Conservation (phyloP, 2,329 filamentous ascomycete genomes). For the Monosporascus sp. region DNA sequence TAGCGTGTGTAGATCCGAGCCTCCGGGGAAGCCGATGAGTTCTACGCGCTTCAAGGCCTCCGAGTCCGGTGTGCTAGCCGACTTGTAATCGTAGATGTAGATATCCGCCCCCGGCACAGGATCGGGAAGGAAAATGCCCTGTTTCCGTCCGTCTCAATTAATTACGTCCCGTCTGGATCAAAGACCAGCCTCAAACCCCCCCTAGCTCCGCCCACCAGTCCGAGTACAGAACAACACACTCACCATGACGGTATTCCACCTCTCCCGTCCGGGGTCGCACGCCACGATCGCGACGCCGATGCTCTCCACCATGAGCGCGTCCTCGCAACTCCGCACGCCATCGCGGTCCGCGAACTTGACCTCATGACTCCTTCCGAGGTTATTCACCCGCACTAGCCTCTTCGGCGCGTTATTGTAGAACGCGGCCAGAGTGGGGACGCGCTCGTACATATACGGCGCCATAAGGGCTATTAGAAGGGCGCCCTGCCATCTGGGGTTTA, state of each 20-base stretch:
- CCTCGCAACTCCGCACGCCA: slow-evolving; percentile 32
- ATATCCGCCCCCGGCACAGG: slow-evolving; percentile 24
- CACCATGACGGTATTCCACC: slow-evolving; percentile 36
- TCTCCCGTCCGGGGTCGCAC: slow-evolving; percentile 34
- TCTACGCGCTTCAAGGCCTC: slow-evolving; percentile 18
- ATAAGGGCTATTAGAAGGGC: not conserved
- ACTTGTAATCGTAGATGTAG: slow-evolving; percentile 33
- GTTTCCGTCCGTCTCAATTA: not conserved
- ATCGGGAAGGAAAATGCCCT: slow-evolving; percentile 23
- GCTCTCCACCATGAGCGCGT: slow-evolving; percentile 30
- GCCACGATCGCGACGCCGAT: slow-evolving; percentile 30
- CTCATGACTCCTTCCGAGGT: slow-evolving; percentile 13
- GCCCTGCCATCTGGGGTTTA: not conserved
- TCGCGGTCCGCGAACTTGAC: slow-evolving; percentile 30
- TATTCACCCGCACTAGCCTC: slow-evolving; percentile 19
- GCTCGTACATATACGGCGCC: not conserved
- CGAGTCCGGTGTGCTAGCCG: slow-evolving; percentile 11
- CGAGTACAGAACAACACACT: not conserved
- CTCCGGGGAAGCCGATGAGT: slow-evolving; percentile 17
- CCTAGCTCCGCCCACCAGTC: too few species aligned
- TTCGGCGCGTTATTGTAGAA: slow-evolving; percentile 22
- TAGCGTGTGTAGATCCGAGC: slow-evolving; percentile 33
- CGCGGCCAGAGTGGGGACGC: not conserved
- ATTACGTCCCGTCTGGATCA: too few species aligned
- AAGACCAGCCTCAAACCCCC: too few species aligned